Evolutionary conservation across 306 rosid species (phyloP).

Genomic region (Sindora glabra): DNA sequence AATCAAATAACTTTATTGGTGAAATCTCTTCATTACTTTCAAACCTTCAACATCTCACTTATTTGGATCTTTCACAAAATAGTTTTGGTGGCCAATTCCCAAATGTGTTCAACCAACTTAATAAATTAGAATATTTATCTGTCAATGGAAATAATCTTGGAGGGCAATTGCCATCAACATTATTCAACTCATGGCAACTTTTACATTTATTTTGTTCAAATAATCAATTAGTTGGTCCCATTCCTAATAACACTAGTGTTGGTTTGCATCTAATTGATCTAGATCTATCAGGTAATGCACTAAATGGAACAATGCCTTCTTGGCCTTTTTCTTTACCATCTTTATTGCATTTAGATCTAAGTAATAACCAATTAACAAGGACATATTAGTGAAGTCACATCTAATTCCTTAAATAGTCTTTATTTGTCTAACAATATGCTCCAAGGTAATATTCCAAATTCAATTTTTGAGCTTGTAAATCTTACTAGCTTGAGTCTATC

Average conservation of each 20-base stretch:
- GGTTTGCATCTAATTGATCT: not conserved
- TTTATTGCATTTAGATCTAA: not conserved
- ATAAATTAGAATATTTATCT: too few species aligned
- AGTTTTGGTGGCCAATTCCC: not conserved
- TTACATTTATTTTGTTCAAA: too few species aligned
- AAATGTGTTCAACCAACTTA: too few species aligned
- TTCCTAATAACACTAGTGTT: not conserved
- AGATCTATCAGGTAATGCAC: not conserved
- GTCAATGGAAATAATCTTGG: too few species aligned
- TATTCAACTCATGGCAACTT: too few species aligned
- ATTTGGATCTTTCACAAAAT: too few species aligned
- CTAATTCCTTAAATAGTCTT: not conserved
- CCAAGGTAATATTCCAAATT: not conserved
- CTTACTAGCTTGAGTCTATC: not conserved
- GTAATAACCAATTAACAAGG: not conserved
- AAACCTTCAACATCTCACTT: too few species aligned
- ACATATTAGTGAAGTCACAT: not conserved
- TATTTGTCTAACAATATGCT: not conserved
- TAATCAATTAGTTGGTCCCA: too few species aligned
- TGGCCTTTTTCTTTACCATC: not conserved
- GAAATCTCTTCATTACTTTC: not conserved
- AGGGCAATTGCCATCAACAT: too few species aligned
- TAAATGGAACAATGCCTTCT: constrained; percentile 13
- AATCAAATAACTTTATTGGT: not conserved
- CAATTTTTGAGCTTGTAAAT: not conserved